Evolutionary conservation across 768 basidiomycete genomes (phyloP).

Genomic region (Ephemerocybe angulata): DNA sequence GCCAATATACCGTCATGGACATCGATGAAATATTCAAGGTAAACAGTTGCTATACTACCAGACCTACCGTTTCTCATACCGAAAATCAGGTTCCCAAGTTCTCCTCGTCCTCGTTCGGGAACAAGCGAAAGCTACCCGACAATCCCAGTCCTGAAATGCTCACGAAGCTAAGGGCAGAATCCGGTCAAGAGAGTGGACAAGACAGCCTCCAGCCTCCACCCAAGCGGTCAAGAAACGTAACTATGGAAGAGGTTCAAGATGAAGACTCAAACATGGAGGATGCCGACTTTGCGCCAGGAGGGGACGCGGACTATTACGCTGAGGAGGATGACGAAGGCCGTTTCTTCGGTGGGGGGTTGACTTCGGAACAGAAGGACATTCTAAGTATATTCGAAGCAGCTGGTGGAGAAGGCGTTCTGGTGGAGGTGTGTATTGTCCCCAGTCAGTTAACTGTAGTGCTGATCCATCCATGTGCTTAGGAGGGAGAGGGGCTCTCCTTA

Average conservation of each 20-base stretch:
- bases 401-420: conserved; percentile 56
- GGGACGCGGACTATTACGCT: conserved; percentile 84
- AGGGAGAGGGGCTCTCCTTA: conserved; percentile 68
- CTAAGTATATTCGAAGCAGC: conserved; percentile 88
- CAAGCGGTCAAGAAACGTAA: conserved; percentile 35
- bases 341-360: conserved; percentile 92
- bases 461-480: not conserved
- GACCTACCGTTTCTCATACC: not conserved
- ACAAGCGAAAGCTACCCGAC: conserved; percentile 73
- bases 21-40: conserved; percentile 54
- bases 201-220: conserved; percentile 22
- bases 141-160: conserved; percentile 78
- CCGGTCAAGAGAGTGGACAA: conserved; percentile 3
- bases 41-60: not conserved
- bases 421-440: conserved; percentile 52
- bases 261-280: conserved; percentile 37
- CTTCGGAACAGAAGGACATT: conserved; percentile 91
- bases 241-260: conserved; percentile 63
- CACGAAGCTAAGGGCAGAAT: conserved; percentile 70
- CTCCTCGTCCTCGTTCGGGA: conserved; percentile 49
- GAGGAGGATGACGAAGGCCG: conserved; percentile 93
- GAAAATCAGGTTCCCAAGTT: conserved; percentile 59
- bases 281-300: conserved; percentile 66
- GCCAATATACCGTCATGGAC: conserved; percentile 32
- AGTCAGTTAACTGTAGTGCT: not conserved